Evolutionary conservation across 2,329 filamentous ascomycete species (phyloP).

Genomic region (Arthroderma sp.): DNA sequence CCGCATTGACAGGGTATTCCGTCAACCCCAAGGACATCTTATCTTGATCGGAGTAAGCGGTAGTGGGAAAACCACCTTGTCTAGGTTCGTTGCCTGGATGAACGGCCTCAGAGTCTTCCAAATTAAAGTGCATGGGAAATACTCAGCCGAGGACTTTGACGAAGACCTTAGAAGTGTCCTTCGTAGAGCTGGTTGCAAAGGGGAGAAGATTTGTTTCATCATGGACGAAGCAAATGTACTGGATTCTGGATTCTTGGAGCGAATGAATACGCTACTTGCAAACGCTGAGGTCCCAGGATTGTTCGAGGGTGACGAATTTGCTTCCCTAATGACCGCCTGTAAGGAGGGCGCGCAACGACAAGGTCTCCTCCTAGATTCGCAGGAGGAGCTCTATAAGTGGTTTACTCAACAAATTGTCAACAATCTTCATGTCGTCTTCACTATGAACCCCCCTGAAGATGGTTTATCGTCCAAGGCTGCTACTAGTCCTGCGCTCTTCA

Average conservation of each 20-base stretch:
- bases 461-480: slow-evolving; percentile 91
- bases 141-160: slow-evolving; percentile 96
- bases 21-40: slow-evolving; percentile 93
- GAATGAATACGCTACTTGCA: slow-evolving; percentile 97
- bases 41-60: slow-evolving; percentile 98
- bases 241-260: slow-evolving; percentile 94
- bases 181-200: slow-evolving; percentile 87
- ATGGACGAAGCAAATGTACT: slow-evolving; percentile 99
- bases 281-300: slow-evolving; percentile 99
- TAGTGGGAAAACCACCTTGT: slow-evolving; percentile 95
- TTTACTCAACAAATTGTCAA: slow-evolving; percentile 99
- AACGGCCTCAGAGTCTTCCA: slow-evolving; percentile 98
- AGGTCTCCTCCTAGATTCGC: slow-evolving; percentile 86
- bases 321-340: slow-evolving; percentile 97
- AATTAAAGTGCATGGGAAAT: slow-evolving; percentile 98
- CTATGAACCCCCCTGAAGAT: slow-evolving; percentile 97
- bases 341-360: slow-evolving; percentile 97
- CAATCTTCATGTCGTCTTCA: slow-evolving; percentile 98
- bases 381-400: slow-evolving; percentile 99
- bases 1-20: slow-evolving; percentile 95
- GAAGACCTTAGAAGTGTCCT: slow-evolving; percentile 92
- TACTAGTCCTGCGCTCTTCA: slow-evolving; percentile 96
- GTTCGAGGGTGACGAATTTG: slow-evolving; percentile 97
- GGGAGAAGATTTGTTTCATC: slow-evolving; percentile 99
- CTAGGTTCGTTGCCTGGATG: slow-evolving; percentile 99